Conservation (phyloP, 345 rosid species). For the Rhodamnia argentea region DNA sequence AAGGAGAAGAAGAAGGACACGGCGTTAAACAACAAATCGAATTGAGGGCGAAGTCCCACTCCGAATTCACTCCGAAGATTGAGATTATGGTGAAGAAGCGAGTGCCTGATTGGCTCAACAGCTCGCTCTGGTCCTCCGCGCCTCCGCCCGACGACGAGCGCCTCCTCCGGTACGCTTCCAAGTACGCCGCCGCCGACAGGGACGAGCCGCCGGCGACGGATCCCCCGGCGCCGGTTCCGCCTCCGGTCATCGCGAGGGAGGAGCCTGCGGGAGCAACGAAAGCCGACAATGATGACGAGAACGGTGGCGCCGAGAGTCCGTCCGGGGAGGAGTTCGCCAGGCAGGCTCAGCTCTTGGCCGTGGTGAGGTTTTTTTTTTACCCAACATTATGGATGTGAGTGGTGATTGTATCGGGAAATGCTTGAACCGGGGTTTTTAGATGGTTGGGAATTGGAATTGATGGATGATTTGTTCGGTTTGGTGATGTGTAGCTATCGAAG, state of each 20-base stretch:
- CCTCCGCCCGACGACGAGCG: slow-evolving; percentile 40
- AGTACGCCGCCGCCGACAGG: slow-evolving; percentile 13
- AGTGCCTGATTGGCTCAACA: slow-evolving; percentile 96
- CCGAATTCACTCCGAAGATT: neutral
- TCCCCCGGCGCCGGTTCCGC: slow-evolving; percentile 16
- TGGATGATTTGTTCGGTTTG: neutral
- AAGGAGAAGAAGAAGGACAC: neutral
- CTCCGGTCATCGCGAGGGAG: neutral
- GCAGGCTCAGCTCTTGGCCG: slow-evolving; percentile 68
- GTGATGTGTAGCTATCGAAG: slow-evolving; percentile 50
- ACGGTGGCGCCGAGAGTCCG: slow-evolving; percentile 17
- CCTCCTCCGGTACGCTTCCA: slow-evolving; percentile 13
- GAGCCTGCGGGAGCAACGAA: neutral
- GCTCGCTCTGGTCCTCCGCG: slow-evolving; percentile 77
- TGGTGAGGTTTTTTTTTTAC: slow-evolving; percentile 27
- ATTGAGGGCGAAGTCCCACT: too few relatives aligned
- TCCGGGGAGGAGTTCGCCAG: slow-evolving; percentile 62
- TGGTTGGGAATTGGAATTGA: neutral
- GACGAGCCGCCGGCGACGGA: slow-evolving; percentile 13
- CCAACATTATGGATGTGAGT: neutral
- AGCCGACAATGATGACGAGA: slow-evolving; percentile 13
- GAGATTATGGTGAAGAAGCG: slow-evolving; percentile 62
- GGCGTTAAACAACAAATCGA: neutral
- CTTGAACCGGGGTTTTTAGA: neutral
- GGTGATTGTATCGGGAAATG: neutral